Evolutionary conservation across 78 protist species (phyloP).

Genomic region (Dictyostelium brefeldianum): DNA sequence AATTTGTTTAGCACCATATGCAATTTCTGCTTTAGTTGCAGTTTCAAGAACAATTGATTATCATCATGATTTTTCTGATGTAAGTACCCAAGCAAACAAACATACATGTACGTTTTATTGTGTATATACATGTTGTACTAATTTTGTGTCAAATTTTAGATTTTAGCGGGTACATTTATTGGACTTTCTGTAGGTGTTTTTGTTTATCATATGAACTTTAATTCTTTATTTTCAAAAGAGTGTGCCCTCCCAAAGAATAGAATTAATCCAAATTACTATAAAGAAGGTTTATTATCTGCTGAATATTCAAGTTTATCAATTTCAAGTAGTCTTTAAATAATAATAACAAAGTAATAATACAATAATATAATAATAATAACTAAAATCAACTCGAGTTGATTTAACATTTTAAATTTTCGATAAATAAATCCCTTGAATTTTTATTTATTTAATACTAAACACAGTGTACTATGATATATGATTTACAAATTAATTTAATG

Average conservation of each 20-base stretch:
- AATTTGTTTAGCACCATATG: conserved; percentile 20
- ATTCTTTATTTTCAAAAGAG: conserved; percentile 34
- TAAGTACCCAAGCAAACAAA: no score
- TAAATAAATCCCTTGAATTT: no score
- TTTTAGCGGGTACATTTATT: conserved; percentile 59
- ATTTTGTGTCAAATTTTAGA: no score
- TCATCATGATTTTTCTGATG: conserved; percentile 73
- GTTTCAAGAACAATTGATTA: conserved; percentile 74
- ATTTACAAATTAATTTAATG: background rate
- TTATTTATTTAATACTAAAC: no score
- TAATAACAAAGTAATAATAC: background rate
- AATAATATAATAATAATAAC: background rate
- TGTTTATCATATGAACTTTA: conserved; percentile 52
- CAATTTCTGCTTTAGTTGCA: conserved; percentile 39
- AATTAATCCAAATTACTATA: conserved; percentile 57
- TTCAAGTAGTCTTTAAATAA: conserved; percentile 17
- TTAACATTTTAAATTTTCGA: no score
- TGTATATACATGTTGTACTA: no score
- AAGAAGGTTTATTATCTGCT: conserved; percentile 21
- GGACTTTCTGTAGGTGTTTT: conserved; percentile 38
- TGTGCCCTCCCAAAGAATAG: conserved; percentile 68
- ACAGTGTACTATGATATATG: no score
- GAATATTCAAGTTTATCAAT: conserved; percentile 41
- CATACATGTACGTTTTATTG: no score
- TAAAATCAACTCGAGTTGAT: background rate